Conservation (phyloP, 768 basidiomycete genomes). For the Leccinellum luteum region DNA sequence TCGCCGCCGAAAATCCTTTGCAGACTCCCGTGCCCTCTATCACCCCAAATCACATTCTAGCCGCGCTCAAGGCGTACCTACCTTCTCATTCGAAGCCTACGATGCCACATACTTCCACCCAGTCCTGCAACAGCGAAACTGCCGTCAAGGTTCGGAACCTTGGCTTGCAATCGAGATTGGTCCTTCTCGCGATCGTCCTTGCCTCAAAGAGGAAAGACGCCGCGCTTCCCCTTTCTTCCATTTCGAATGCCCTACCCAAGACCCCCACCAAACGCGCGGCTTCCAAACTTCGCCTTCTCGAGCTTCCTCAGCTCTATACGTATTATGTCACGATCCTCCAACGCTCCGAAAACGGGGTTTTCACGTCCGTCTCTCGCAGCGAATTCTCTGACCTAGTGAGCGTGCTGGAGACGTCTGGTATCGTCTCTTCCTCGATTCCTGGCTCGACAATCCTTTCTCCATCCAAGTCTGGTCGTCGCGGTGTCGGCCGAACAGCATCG, state of each 20-base stretch:
- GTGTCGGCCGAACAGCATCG: conserved; percentile 56
- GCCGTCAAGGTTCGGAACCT: conserved; percentile 64
- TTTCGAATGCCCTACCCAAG: conserved; percentile 30
- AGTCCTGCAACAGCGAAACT: conserved; percentile 53
- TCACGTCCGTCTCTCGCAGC: conserved; percentile 66
- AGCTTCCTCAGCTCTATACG: conserved; percentile 57
- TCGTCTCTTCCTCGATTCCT: conserved; percentile 43
- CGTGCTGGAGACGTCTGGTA: conserved; percentile 71
- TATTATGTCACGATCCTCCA: conserved; percentile 63
- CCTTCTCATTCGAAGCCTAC: conserved; percentile 30
- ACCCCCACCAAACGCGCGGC: conserved; percentile 54
- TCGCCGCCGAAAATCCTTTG: conserved; percentile 24
- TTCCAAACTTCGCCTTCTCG: conserved; percentile 42
- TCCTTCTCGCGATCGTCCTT: conserved; percentile 60
- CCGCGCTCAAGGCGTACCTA: conserved; percentile 71
- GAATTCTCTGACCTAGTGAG: conserved; percentile 74
- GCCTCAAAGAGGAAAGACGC: conserved; percentile 61
- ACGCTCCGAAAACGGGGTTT: conserved; percentile 51
- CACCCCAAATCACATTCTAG: conserved; percentile 65
- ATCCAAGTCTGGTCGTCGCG: conserved; percentile 47
- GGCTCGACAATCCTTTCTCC: conserved; percentile 35
- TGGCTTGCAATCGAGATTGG: conserved; percentile 72
- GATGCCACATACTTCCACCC: conserved; percentile 16
- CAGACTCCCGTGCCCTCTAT: conserved; percentile 42
- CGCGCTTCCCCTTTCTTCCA: conserved; percentile 49